Evolutionary conservation across 2,329 filamentous ascomycete genomes (phyloP), one percentile per base, ranked within the genome.

Genomic region (Aaosphaeria pasadenensis): DNA sequence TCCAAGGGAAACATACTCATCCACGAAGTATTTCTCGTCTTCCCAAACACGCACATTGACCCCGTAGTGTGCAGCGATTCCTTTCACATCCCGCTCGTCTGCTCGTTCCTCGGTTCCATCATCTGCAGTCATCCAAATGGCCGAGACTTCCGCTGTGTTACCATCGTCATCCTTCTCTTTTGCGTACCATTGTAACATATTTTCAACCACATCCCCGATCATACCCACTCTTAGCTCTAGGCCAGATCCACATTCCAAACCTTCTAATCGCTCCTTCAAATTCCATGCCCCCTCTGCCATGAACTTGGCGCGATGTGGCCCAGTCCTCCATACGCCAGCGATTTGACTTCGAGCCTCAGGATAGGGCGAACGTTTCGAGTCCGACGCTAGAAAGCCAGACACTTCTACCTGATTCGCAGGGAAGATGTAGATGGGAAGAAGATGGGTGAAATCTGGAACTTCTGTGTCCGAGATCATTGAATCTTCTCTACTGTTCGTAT

Each of bases 11-110:
- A 50, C 86, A 70, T 73, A 91, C 88, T 91, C 87, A 59, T 91
- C 85, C 44, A 91, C 77, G 50, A 85, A 85, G 57, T 88, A 91
- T 64, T 91, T 92, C 67, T 91, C 88, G 57, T 92, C 88, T 0
- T 70, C 67, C 82, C 84, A 91, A 1, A 84, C 49, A 62, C 81
- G 80, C 64, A 89, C 88, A 1, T 82, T 76, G 4, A 84, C 73
- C 1, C 74, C 75, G 3, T 77, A 69, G 9, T 76, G 64, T 24
- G 77, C 69, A 47, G 86, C 84, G 0, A 82, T 62, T 0, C 71
- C 63, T 30, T 76, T 74, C 1, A 89, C 74, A 1, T 72, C 72
- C 24, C 73, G 67, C 57, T 90, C 84, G 46, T 91, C 87, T 4
- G 71, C 67, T 48, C 79, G 77, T 64, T 92, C 88, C 57, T 92